Evolutionary conservation across 1,284 basidiomycete species (phyloP), one percentile per base, ranked within the genome.

Genomic region (Ceratobasidium sp.): DNA sequence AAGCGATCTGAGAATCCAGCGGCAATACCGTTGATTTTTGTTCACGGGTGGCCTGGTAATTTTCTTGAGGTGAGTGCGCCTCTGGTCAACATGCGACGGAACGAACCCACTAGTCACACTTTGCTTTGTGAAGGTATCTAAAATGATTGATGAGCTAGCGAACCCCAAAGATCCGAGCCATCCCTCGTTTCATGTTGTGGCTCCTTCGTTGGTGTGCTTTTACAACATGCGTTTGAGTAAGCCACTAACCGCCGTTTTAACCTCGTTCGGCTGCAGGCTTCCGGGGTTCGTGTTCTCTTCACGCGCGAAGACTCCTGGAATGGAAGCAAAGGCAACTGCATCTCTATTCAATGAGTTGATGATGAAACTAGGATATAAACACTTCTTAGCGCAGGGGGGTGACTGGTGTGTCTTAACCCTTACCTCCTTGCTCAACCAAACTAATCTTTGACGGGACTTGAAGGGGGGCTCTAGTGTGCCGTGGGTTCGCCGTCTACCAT

Each of bases 341-440:
- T 44, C 57, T 7, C 48, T 77, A 19, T 77, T 78, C 36, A 59
- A 77, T 48, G 75, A 75, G 57, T 62, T 78, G 11, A 78, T 77
- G 77, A 72, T 73, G 60, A 63, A 71, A 36, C 63, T 78, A 11
- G 78, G 78, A 41, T 78, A 77, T 63, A 54, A 73, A 11, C 59
- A 76, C 50, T 78, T 77, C 41, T 63, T 78, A 6, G 77, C 78
- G 0, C 78, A 78, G 44, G 78, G 78, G 27, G 78, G 78, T 19
- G 78, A 77, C 48, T 78, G 77, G 78, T 77, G 48, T n/a, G 29
- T 74, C 19, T 33, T 33, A 33, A 6, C 33, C 60, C 4, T 41
- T 11, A 41, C 6, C 11, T 11, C 29, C 17, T 9, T 5, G 64
- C n/a, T 22, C 15, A 29, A 50, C 29, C n/a, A n/a, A 31, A 29